Evolutionary conservation across 1,139 yeast genomes (phyloP).

Genomic region (Magnusiomyces paraingens): DNA sequence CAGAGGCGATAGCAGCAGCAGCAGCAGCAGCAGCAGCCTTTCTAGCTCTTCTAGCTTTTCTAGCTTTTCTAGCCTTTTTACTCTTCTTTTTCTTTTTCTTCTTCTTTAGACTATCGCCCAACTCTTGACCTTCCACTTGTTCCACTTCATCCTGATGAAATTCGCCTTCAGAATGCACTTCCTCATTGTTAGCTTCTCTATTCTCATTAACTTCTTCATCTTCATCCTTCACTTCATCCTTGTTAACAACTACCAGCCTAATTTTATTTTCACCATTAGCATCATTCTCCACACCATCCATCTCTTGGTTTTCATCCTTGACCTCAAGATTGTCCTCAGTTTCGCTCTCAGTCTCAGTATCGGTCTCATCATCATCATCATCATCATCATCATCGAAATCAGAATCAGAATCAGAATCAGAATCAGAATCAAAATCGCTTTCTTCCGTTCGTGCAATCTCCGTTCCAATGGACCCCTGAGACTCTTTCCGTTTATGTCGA

Average conservation of each 20-base stretch:
- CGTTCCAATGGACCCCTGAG: neutral
- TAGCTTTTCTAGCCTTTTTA: neutral
- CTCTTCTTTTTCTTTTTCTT: constrained; percentile 5
- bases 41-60: no score
- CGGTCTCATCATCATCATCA: neutral
- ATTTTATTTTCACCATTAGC: no score
- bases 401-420: constrained; percentile 15
- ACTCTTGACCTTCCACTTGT: neutral
- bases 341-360: neutral
- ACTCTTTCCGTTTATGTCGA: constrained; percentile 4
- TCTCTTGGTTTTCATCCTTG: constrained; percentile 7
- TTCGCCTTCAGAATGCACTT: constrained; percentile 10
- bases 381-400: constrained; percentile 15
- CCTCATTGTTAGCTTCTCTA: constrained; percentile 17
- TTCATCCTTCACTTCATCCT: constrained; percentile 11
- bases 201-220: constrained; percentile 16
- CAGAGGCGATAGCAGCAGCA: no score
- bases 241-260: no score
- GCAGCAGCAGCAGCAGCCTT: no score
- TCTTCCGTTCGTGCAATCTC: neutral
- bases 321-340: neutral
- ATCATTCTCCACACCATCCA: no score
- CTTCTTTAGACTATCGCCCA: neutral
- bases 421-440: neutral
- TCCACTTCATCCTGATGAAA: constrained; percentile 8